Evolutionary conservation across 2,329 filamentous ascomycete genomes (phyloP), one percentile per base, ranked within the genome.

Genomic region (Cordyceps militaris): DNA sequence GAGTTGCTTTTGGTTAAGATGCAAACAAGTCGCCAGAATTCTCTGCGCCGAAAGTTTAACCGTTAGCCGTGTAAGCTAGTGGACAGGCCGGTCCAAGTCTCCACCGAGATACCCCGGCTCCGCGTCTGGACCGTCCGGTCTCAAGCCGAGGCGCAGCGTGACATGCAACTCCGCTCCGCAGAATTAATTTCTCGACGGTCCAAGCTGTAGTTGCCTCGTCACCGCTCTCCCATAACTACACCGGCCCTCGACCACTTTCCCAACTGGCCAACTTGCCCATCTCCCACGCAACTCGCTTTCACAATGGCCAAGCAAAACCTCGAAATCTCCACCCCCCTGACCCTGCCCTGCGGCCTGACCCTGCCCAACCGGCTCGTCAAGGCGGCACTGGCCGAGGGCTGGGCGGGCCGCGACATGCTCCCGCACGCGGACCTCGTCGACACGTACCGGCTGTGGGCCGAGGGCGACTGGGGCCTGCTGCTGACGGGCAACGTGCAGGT

Each of bases 341-440:
- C 74, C 38, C 72, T 84, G 1, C 77, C 78, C 60, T 82, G 79
- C 64, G 82, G 82, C 1, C 71, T 85, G 26, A 74, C 71, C 0
- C 66, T 85, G 3, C 78, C 79, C 3, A 85, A 85, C 63, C 77
- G 81, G 5, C 71, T 85, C 1, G 72, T 67, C 46, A 74, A 79
- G 62, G 73, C 81, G 46, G 78, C 81, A 32, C 74, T 83, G 70
- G 73, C 78, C 4, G 76, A 82, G 61, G 61, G 62, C 4, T 66
- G 78, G 65, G 70, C 72, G 26, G 70, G 74, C 61, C 66, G 64
- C 5, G 67, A 77, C 57, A 61, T 76, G 28, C 70, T 76, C 1
- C 80, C 80, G 0, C 73, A 72, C 13, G 63, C 74, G 7, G 66
- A 71, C 2, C 70, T 80, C 14, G 49, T 69, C 3, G 66, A 74